Evolutionary conservation across 805 yeast species (phyloP).

Genomic region (Myxozyma lipomycoides): DNA sequence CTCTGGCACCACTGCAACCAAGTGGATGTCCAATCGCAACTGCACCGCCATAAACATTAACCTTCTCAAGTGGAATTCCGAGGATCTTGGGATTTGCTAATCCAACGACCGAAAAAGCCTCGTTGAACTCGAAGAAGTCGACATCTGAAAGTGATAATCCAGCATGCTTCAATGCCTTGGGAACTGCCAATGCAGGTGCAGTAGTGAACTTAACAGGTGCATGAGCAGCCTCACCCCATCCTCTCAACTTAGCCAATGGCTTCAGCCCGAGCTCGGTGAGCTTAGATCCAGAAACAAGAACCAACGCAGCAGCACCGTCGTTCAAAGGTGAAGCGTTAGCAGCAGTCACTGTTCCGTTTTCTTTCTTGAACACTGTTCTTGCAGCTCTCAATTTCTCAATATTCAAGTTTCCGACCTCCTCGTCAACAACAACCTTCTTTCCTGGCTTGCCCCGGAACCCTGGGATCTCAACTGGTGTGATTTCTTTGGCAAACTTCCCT

Average conservation of each 20-base stretch:
- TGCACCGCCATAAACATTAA: constrained; percentile 94
- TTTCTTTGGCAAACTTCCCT: constrained; percentile 80
- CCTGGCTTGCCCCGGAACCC: constrained; percentile 67
- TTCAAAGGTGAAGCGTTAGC: constrained; percentile 95
- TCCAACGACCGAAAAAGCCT: constrained; percentile 97
- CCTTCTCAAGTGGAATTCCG: constrained; percentile 46
- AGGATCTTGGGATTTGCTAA: constrained; percentile 77
- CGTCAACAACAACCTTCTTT: constrained; percentile 73
- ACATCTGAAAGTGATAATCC: constrained; percentile 57
- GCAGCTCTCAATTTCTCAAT: constrained; percentile 74
- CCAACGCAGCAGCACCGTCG: constrained; percentile 97
- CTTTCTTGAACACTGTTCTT: constrained; percentile 91
- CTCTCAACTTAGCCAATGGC: constrained; percentile 83
- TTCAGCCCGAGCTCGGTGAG: constrained; percentile 78
- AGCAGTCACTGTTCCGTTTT: constrained; percentile 75
- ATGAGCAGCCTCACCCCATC: constrained; percentile 99
- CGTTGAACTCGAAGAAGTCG: constrained; percentile 93
- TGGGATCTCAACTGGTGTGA: constrained; percentile 81
- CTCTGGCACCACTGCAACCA: constrained; percentile 95
- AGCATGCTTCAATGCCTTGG: constrained; percentile 92
- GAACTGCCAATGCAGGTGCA: constrained; percentile 91
- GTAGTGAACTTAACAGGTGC: constrained; percentile 93
- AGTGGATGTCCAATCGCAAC: constrained; percentile 95
- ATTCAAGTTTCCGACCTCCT: constrained; percentile 75
- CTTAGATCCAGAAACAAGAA: constrained; percentile 80